Conservation (phyloP, 2,329 filamentous ascomycete species). For the Colletotrichum sp. region DNA sequence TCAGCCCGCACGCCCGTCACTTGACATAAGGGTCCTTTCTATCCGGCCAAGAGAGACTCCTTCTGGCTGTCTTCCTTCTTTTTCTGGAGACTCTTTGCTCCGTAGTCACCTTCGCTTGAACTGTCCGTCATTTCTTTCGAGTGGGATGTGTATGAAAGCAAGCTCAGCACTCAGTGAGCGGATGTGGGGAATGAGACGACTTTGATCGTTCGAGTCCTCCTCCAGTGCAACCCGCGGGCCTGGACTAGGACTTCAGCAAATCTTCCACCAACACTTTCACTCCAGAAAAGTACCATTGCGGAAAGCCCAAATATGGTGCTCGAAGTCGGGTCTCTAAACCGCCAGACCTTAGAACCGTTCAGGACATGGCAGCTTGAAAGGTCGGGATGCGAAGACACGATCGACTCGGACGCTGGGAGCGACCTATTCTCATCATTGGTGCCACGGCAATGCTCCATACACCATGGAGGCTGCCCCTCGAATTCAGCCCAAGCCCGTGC, state of each 20-base stretch:
- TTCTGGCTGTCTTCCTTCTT: neutral
- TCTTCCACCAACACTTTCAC: neutral
- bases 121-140: neutral
- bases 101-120: neutral
- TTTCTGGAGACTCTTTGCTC: neutral
- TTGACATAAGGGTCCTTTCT: neutral
- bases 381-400: neutral
- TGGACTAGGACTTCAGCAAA: neutral
- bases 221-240: neutral
- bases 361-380: neutral
- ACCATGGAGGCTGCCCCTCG: neutral
- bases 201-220: neutral
- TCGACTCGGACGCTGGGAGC: neutral
- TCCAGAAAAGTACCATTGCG: neutral
- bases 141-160: neutral
- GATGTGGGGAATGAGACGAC: conserved; percentile 1
- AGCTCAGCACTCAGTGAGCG: neutral
- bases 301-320: conserved; percentile 8
- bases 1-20: neutral
- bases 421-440: neutral
- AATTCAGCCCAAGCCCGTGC: neutral
- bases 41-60: neutral
- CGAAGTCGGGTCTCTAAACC: conserved; percentile 12
- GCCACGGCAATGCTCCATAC: neutral
- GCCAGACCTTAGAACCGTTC: conserved; percentile 8